phyloP scores from a whole-genome alignment of 495 filamentous ascomycete species.

The Penicillium parvum region DNA sequence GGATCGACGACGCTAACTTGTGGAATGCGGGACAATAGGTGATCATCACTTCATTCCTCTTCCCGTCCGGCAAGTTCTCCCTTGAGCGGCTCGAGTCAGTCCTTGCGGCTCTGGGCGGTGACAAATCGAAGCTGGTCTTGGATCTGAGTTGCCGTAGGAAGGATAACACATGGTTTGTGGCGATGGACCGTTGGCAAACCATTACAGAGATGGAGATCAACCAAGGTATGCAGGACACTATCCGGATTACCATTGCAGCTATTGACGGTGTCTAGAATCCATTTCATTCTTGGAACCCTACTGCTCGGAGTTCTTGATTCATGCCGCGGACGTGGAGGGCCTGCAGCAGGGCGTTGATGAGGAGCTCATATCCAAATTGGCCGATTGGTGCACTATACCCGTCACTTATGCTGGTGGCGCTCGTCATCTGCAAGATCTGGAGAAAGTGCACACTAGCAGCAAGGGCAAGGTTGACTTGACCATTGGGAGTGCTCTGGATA shows the following conservation, averaged over 20 bases:
- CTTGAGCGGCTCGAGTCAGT: slow-evolving; percentile 66
- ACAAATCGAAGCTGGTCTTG: slow-evolving; percentile 81
- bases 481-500: slow-evolving; percentile 92
- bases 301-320: slow-evolving; percentile 94
- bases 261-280: slow-evolving; percentile 51
- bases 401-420: slow-evolving; percentile 95
- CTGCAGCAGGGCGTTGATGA: slow-evolving; percentile 88
- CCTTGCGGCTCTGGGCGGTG: slow-evolving; percentile 62
- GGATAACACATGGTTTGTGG: slow-evolving; percentile 79
- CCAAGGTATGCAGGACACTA: slow-evolving; percentile 51
- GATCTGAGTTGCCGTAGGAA: slow-evolving; percentile 84
- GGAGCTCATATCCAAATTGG: slow-evolving; percentile 68
- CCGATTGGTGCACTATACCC: slow-evolving; percentile 82
- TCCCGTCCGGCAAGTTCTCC: slow-evolving; percentile 78
- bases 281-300: slow-evolving; percentile 78
- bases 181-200: slow-evolving; percentile 98
- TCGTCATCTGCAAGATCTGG: slow-evolving; percentile 72
- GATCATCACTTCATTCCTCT: slow-evolving; percentile 82
- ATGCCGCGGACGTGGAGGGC: slow-evolving; percentile 98
- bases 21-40: slow-evolving; percentile 55
- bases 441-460: slow-evolving; percentile 72
- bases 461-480: slow-evolving; percentile 83
- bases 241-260: background rate
- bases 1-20: slow-evolving; percentile 12
- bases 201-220: slow-evolving; percentile 93